Base-by-base conservation (phyloP, 306 rosid genomes). In the Cucumis hystrix region DNA sequence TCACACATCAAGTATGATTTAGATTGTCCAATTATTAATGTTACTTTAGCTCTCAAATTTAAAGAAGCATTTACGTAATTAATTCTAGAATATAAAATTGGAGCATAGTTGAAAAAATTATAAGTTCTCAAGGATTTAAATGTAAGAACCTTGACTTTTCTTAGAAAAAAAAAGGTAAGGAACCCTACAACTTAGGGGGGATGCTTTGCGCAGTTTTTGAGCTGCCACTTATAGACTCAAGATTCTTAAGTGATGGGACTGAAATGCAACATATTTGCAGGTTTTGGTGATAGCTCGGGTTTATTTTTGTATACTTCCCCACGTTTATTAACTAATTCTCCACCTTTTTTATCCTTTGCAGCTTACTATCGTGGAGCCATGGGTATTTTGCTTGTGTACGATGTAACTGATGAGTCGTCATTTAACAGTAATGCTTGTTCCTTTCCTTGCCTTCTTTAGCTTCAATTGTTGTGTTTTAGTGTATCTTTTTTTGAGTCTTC, bases 321-420 rank as follows among this genome's bases (percentile, higher is more conserved):
- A 7, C 16, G 33, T 47, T 61, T 45, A 8, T 61, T 45, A 8
- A 20, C 79, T 39, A 43, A 59, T 45, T 35, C 61, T 28, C 11
- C 15, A 7, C 47, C 12, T 78, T 18, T 82, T 30, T 77, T 78
- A 77, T 79, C 77, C 51, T 51, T 21, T 81, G 89, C 91, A 91
- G 97, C 97, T 75, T 93, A 93, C 83, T 93, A 93, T 73, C 97
- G 97, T 52, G 98, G 98, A 83, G 98, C 98, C 83, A 93, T 93
- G 98, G 98, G 98, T 62, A 93, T 93, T 86, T 90, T 93, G 90
- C 97, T 93, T 7, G 98, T 93, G 77, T 93, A 93, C 79, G 98
- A 93, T 74, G 97, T 93, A 80, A 93, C 98, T 25, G 97, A 93
- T 17, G 98, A 91, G 87, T 91, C 98, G 6, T 93, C 98, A 58